A percentile compares a stretch with the other conserved stretches of the same genome.
Conservation (phyloP, 306 rosid genomes). For the Dryas alaskensis region DNA sequence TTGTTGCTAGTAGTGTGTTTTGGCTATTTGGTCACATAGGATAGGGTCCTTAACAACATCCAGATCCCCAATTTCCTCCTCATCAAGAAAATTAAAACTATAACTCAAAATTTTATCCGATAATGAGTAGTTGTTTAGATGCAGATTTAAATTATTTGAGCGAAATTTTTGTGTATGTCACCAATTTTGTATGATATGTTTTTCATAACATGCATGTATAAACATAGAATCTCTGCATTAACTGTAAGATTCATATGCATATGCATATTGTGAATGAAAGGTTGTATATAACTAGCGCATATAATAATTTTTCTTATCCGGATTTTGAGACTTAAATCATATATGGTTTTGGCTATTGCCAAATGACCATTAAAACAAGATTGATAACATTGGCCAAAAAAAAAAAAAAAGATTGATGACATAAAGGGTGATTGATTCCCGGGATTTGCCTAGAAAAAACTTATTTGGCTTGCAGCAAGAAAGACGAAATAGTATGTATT, state of each 20-base stretch:
- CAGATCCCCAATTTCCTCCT: neutral
- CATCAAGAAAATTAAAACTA: neutral
- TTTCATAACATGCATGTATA: neutral
- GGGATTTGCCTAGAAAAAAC: neutral
- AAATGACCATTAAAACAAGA: neutral
- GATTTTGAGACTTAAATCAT: neutral
- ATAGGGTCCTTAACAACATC: neutral
- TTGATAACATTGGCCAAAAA: no score
- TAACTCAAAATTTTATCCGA: neutral
- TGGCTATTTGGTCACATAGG: neutral
- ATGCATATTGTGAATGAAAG: neutral
- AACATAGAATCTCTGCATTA: no score
- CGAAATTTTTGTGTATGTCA: neutral
- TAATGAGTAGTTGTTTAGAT: no score
- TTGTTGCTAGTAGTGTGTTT: neutral
- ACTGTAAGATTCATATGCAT: no score
- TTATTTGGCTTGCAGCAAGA: neutral
- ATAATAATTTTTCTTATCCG: neutral
- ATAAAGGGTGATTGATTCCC: neutral
- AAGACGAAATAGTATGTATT: neutral
- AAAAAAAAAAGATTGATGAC: neutral
- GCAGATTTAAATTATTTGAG: no score
- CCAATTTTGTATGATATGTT: neutral
- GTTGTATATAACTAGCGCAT: neutral
- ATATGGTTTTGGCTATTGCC: neutral